These are phyloP conservation scores for Rhodosporidiobolus odoratus DNA, from an alignment of 768 basidiomycete species.

Conservation along the genomic window DNA sequence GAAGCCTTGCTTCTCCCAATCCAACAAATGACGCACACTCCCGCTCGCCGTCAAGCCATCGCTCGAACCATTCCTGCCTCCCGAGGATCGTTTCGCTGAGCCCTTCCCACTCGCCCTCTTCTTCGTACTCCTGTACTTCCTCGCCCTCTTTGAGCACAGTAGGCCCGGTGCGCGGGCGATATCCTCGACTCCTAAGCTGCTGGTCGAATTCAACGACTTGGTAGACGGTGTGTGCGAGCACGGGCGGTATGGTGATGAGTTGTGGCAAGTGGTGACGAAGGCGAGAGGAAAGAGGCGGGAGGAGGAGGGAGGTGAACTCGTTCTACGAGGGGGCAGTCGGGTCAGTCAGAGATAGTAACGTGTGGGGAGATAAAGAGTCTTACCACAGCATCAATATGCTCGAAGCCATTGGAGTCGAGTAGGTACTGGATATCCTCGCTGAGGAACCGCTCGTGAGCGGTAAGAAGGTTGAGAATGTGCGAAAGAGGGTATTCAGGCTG, in stretches of 20 bases:
- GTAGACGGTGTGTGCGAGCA: constrained; percentile 92
- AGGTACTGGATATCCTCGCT: constrained; percentile 66
- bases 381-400: constrained; percentile 65
- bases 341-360: neutral
- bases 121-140: neutral
- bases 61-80: constrained; percentile 78
- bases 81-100: constrained; percentile 75
- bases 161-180: constrained; percentile 50
- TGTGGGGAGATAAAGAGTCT: neutral
- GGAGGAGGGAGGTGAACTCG: constrained; percentile 72
- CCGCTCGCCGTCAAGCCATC: constrained; percentile 84
- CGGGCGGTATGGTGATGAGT: constrained; percentile 63
- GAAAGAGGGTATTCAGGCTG: constrained; percentile 98
- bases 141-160: constrained; percentile 42
- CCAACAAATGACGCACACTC: constrained; percentile 61
- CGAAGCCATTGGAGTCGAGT: constrained; percentile 60
- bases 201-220: constrained; percentile 85
- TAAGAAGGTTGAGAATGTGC: constrained; percentile 76
- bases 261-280: constrained; percentile 66
- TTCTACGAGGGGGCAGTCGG: constrained; percentile 52
- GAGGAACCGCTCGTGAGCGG: constrained; percentile 79
- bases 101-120: constrained; percentile 59
- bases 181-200: constrained; percentile 64
- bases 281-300: constrained; percentile 72
- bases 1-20: no score